Evolutionary conservation across 1,284 basidiomycete genomes (phyloP), one percentile per base, ranked within the genome.

Genomic region (Cryptococcus depauperatus): DNA sequence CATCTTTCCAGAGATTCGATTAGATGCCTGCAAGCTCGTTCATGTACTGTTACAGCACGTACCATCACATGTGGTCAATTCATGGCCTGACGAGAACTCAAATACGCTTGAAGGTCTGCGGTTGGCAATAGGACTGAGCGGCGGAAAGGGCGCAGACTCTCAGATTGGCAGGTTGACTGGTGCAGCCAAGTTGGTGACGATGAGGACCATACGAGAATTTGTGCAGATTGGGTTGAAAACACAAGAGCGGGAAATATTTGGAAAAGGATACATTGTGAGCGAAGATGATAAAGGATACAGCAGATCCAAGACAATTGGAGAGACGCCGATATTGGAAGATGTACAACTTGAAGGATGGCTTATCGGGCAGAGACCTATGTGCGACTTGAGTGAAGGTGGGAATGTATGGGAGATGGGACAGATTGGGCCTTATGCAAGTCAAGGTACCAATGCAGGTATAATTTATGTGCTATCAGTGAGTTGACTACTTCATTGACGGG

Each of bases 1-100:
- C 60, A 95, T 98, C 47, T 93, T 91, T 66, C 89, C 90, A 8
- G 87, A 92, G 58, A 86, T 97, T 47, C 78, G 90, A 8, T 77
- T 96, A 35, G 93, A 97, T 62, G 89, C 90, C 1, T 77, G 93
- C 51, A 80, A 81, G 22, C 79, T 92, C 52, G 71, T 98, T 40
- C 79, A 87, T 59, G 67, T 95, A 13, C 77, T 91, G 28, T 75
- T 97, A 3, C 81, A 84, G 28, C 65, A 76, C 40, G 78, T 85
- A 3, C 87, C 90, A 1, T 73, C 76, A 13, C 72, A 77, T 8
- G 79, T 91, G 13, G 78, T 83, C 2, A 72, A 74, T 37, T 81
- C 82, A 2, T 90, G 86, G 84, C 76, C 76, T 3, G 27, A 40
- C 27, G 43, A 49, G 23, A 18, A 42, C 8, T 54, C 52, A 13